These are phyloP conservation scores for Athelia sp. DNA, from an alignment of 1,284 basidiomycete genomes.

Conservation along the genomic window DNA sequence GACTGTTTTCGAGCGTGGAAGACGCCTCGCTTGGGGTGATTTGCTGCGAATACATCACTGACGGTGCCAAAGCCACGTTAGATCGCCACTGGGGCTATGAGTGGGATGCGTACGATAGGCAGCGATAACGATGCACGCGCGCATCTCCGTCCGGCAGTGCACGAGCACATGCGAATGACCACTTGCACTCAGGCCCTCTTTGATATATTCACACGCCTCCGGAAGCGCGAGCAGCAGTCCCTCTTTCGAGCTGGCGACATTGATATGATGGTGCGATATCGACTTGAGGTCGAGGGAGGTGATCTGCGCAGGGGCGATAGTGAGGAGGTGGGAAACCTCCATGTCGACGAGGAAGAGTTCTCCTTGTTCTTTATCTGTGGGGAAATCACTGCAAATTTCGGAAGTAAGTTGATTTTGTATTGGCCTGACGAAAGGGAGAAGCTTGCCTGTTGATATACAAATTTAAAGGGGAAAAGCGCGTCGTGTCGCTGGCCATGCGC, in stretches of 20 bases:
- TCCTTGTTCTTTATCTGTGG: conserved; percentile 42
- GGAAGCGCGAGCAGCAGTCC: conserved; percentile 39
- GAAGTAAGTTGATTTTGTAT: no score
- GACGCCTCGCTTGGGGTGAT: conserved; percentile 31
- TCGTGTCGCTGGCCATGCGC: conserved; percentile 44
- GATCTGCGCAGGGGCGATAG: conserved; percentile 42
- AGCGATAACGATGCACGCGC: conserved; percentile 54
- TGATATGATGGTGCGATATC: conserved; percentile 34
- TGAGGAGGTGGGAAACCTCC: conserved; percentile 45
- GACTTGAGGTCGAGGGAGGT: conserved; percentile 20
- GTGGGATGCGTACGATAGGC: conserved; percentile 49
- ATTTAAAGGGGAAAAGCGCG: conserved; percentile 38
- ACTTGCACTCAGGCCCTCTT: conserved; percentile 30
- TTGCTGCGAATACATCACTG: conserved; percentile 21
- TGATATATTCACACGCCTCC: conserved; percentile 37
- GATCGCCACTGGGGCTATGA: neutral
- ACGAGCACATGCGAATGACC: conserved; percentile 50
- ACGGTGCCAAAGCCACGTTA: neutral
- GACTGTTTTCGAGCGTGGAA: conserved; percentile 38
- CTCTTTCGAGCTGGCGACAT: conserved; percentile 31
- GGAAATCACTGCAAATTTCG: conserved; percentile 59
- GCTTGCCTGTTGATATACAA: conserved; percentile 45
- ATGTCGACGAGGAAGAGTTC: conserved; percentile 45
- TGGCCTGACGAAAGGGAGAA: conserved; percentile 1
- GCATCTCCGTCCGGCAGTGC: conserved; percentile 51